Base-by-base conservation (phyloP, 495 filamentous ascomycete genomes). In the Cercophora scortea region DNA sequence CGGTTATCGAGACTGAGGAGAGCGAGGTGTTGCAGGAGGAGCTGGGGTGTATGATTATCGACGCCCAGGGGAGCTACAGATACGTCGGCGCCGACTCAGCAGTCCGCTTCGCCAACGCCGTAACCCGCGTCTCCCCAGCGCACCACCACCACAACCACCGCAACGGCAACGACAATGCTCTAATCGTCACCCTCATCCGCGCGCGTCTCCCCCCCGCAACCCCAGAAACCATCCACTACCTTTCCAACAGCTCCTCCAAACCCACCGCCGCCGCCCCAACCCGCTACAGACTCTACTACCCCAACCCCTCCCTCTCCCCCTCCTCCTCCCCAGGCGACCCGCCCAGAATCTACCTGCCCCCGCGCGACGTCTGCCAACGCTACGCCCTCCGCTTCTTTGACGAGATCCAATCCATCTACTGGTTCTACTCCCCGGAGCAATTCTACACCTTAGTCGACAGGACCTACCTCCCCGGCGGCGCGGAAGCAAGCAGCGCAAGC, bases 21-120 rank as follows among this genome's bases (percentile, higher is more conserved):
- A 53, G 50, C 42, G 50, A 53, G 34, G 50, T 53, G 15, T 12
- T 53, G 17, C 32, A 53, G 34, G 50, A 53, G 50, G 50, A 53
- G 43, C n/a, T 25, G 33, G 50, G 50, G 15, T 53, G 50, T 15
- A 53, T 53, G 44, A 36, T 47, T 17, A 41, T 53, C 17, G 44
- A 46, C n/a, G 33, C 50, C n/a, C 3, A 34, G 18, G 50, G 43
- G 13, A 47, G 50, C 19, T 47, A 53, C 33, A 46, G 25, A 19
- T 53, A 53, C 50, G 50, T 53, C 13, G 50, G 50, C 34, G 50
- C 50, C 32, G 50, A 53, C 50, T 53, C 50, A n/a, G 46, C 32
- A 2, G 43, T 53, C 10, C 50, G 50, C 44, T 53, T 53, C 43
- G 50, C 50, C 32, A 40, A 53, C 16, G 50, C 50, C 43, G 33